Conservation (phyloP, 2,329 filamentous ascomycete genomes). For the Alternaria triticimaculans region DNA sequence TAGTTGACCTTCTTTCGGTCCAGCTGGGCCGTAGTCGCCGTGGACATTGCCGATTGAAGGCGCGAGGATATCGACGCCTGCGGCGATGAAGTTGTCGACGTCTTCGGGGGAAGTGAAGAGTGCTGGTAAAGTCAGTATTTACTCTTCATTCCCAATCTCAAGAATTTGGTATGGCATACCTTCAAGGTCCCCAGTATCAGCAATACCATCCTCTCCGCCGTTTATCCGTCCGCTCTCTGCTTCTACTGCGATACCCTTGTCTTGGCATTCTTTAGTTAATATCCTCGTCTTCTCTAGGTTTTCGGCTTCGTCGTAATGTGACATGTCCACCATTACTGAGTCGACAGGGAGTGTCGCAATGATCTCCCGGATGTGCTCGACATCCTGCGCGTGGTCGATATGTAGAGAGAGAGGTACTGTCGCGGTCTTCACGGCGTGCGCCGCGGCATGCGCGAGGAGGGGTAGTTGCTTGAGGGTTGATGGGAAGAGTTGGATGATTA, state of each 20-base stretch:
- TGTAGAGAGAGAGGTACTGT: constrained; percentile 55
- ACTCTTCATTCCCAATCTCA: neutral
- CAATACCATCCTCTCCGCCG: constrained; percentile 75
- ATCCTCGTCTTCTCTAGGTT: constrained; percentile 69
- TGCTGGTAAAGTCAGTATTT: constrained; percentile 21
- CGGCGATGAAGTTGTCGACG: constrained; percentile 71
- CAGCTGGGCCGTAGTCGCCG: constrained; percentile 71
- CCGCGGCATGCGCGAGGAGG: constrained; percentile 53
- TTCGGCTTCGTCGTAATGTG: constrained; percentile 73
- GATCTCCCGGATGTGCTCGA: constrained; percentile 51
- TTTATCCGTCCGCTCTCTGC: constrained; percentile 75
- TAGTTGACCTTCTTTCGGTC: constrained; percentile 48
- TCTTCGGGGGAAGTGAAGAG: constrained; percentile 71
- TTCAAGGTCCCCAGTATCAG: constrained; percentile 68
- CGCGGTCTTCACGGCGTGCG: constrained; percentile 50
- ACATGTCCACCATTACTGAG: constrained; percentile 80
- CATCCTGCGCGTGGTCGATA: constrained; percentile 56
- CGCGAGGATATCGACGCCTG: constrained; percentile 74
- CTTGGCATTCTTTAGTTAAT: constrained; percentile 67
- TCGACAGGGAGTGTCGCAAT: constrained; percentile 65
- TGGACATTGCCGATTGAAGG: constrained; percentile 79
- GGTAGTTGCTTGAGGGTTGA: constrained; percentile 72
- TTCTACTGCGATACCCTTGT: constrained; percentile 69
- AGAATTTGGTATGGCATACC: constrained; percentile 43
- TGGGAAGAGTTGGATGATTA: constrained; percentile 53